Base-by-base conservation (phyloP, 2,329 filamentous ascomycete species). In the Nemania sp. region DNA sequence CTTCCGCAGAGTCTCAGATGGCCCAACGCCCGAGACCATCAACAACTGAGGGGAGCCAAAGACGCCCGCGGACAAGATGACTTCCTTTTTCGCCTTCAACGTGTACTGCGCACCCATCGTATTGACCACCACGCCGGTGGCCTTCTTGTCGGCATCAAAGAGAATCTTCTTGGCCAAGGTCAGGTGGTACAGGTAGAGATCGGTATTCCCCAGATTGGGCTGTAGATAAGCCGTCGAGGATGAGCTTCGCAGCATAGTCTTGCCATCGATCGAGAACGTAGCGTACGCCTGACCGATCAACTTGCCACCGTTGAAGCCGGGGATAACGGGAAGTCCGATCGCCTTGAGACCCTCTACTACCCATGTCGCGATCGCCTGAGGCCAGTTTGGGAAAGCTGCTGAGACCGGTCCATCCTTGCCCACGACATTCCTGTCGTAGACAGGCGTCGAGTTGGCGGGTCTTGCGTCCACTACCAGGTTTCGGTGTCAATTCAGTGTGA, bases 1-100 rank as follows among this genome's bases (percentile, higher is more conserved):
- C 34, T 64, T 53, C 18, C 67, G 43, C 15, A 78, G 69, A 21
- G 72, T 69, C 1, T 65, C 65, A 7, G 65, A 62, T 5, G 74
- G 69, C 15, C 78, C 78, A 49, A 79, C 72, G 4, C 76, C 77
- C 2, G 75, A 77, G 3, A 76, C 68, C 66, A 78, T 73, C 2
- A 76, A 68, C 5, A 76, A 66, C 54, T 86, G 81, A 35, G 86
- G 86, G 1, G 87, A 89, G 72, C 89, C 86, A 58, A 89, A 81
- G 51, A 86, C 84, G 68, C 87, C 87, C 37, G 85, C 86, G 72
- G 84, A 88, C 65, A 89, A 79, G 65, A 89, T 65, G n/a, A 63
- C 57, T 54, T 59, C 63, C 21, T 62, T 66, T 18, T 57, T 62
- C 12, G 62, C 62, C 18, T 46, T 62, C n/a, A 65, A 15, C 11